phyloP scores from a whole-genome alignment of 352 stramenopile species.

The Phytophthora ramorum region DNA sequence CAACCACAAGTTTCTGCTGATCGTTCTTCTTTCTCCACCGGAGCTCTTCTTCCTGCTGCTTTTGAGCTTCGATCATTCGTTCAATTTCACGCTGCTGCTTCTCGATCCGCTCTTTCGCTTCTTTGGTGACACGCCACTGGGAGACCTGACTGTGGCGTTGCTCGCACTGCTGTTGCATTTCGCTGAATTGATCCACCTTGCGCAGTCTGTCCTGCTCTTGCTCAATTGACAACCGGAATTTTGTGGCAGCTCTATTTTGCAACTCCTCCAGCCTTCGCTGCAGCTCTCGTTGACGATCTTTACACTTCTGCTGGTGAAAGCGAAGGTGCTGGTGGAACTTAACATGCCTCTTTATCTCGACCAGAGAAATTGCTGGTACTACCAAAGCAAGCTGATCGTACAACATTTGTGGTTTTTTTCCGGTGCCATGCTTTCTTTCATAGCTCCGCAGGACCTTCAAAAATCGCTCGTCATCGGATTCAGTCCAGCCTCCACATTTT shows the following conservation, averaged over 20 bases:
- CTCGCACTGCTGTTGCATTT: slow-evolving; percentile 49
- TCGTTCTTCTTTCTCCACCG: slow-evolving; percentile 55
- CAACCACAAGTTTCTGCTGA: slow-evolving; percentile 55
- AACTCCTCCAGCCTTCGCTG: slow-evolving; percentile 45
- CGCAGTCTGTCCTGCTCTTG: slow-evolving; percentile 36
- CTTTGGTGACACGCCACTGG: slow-evolving; percentile 59
- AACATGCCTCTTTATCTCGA: slow-evolving; percentile 57
- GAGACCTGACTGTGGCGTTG: slow-evolving; percentile 51
- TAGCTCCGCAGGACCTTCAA: slow-evolving; percentile 58
- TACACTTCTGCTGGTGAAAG: slow-evolving; percentile 64
- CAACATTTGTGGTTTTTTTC: slow-evolving; percentile 61
- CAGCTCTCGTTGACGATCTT: slow-evolving; percentile 54
- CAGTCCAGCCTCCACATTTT: slow-evolving; percentile 52
- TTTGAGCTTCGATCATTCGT: slow-evolving; percentile 42
- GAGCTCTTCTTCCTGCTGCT: slow-evolving; percentile 45
- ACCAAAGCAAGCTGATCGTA: slow-evolving; percentile 64
- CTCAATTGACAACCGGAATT: slow-evolving; percentile 33
- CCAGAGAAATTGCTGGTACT: slow-evolving; percentile 41
- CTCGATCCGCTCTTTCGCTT: slow-evolving; percentile 64
- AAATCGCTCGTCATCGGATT: slow-evolving; percentile 67
- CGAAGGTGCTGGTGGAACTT: slow-evolving; percentile 68
- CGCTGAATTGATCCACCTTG: slow-evolving; percentile 44
- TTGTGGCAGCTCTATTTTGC: slow-evolving; percentile 32
- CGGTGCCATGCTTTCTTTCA: slow-evolving; percentile 37
- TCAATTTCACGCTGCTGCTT: slow-evolving; percentile 66